These are phyloP conservation scores for Mycosarcoma mackinlayi DNA, from an alignment of 1,284 basidiomycete genomes.

Conservation along the genomic window DNA sequence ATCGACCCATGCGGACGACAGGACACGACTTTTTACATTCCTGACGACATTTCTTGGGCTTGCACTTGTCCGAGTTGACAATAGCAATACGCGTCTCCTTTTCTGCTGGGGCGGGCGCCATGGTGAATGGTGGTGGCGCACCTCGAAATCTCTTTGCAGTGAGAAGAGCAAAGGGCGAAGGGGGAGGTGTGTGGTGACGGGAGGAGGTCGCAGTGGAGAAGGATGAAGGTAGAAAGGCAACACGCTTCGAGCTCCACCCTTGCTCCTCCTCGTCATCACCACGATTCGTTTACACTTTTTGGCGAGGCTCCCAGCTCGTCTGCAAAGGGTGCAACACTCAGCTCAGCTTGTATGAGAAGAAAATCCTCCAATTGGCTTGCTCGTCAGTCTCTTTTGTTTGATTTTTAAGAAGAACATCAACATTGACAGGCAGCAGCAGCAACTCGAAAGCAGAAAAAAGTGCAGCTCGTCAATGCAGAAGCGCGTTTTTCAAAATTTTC, in stretches of 20 bases:
- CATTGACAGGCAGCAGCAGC: not conserved
- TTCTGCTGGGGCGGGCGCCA: constrained; percentile 51
- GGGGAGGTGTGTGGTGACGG: constrained; percentile 5
- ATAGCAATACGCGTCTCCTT: constrained; percentile 68
- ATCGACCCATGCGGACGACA: constrained; percentile 66
- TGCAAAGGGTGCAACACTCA: constrained; percentile 1
- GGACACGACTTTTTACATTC: constrained; percentile 68
- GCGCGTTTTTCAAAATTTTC: constrained; percentile 14
- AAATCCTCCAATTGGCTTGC: constrained; percentile 2
- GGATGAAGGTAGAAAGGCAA: constrained; percentile 11
- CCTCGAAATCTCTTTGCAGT: constrained; percentile 18
- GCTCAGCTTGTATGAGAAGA: not conserved
- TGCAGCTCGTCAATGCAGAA: constrained; percentile 1
- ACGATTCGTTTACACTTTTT: not conserved
- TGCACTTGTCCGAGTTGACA: constrained; percentile 68
- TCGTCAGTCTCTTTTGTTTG: constrained; percentile 1
- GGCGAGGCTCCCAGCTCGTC: no score
- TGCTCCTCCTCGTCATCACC: constrained; percentile 3
- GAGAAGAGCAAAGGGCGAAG: constrained; percentile 4
- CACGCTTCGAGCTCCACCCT: constrained; percentile 14
- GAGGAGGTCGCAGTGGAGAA: not conserved
- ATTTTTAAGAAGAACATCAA: not conserved
- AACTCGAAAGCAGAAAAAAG: constrained; percentile 5
- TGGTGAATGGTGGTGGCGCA: constrained; percentile 18
- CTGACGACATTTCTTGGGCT: constrained; percentile 67